Percentiles rank a stretch among this genome's conserved stretches.
Conservation (phyloP, 345 rosid genomes). For the Euphorbia lathyris region DNA sequence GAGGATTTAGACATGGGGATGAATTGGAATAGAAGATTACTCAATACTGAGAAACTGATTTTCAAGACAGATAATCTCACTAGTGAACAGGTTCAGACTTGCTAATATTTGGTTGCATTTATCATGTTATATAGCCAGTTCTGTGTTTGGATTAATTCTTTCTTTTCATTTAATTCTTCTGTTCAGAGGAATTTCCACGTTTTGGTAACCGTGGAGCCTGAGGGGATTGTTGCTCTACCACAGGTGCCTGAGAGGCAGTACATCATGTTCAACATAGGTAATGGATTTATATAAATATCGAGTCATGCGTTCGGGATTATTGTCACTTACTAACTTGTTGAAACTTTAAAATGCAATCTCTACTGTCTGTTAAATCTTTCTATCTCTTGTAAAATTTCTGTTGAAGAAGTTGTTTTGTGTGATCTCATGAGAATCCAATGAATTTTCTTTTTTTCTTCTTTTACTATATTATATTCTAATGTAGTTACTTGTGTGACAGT, state of each 20-base stretch:
- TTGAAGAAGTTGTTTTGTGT: background rate
- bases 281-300: background rate
- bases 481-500: slow-evolving; percentile 37
- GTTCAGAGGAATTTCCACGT: slow-evolving; percentile 52
- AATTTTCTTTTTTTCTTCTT: background rate
- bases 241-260: slow-evolving; percentile 45
- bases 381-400: background rate
- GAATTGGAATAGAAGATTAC: slow-evolving; percentile 42
- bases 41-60: slow-evolving; percentile 20
- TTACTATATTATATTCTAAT: background rate
- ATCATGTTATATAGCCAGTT: background rate
- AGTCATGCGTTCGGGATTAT: background rate
- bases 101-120: slow-evolving; percentile 6
- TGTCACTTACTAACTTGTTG: background rate
- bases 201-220: slow-evolving; percentile 71
- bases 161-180: background rate
- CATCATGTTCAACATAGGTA: slow-evolving; percentile 74
- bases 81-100: slow-evolving; percentile 40
- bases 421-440: background rate
- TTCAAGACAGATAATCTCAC: slow-evolving; percentile 36
- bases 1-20: slow-evolving; percentile 35
- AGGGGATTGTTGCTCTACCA: slow-evolving; percentile 73
- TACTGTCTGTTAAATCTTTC: background rate
- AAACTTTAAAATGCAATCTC: background rate
- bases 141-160: background rate